Evolutionary conservation across 495 filamentous ascomycete genomes (phyloP).

Genomic region (Xylaria cubensis): DNA sequence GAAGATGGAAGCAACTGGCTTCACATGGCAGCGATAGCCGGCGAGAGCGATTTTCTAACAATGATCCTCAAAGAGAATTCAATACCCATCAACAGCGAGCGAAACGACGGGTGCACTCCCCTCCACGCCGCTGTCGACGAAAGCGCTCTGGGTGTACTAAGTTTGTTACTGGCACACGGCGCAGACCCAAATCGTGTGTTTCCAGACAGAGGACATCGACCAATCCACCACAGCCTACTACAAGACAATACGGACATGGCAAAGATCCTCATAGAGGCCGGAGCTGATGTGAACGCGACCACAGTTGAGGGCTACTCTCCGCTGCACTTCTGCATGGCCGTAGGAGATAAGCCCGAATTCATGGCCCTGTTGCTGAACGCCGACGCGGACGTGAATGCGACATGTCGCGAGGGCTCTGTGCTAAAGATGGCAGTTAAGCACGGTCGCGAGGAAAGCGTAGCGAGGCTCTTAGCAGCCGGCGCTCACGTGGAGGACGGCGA

Average conservation of each 20-base stretch:
- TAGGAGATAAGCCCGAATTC: background rate
- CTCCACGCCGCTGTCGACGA: background rate
- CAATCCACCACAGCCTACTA: background rate
- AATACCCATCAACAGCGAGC: background rate
- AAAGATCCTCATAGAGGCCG: background rate
- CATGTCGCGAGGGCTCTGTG: background rate
- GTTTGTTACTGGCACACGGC: background rate
- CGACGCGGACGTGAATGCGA: background rate
- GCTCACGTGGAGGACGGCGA: background rate
- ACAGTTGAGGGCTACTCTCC: background rate
- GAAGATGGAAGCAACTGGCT: constrained; percentile 1
- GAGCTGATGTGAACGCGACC: background rate
- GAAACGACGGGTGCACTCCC: background rate
- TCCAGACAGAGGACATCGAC: background rate
- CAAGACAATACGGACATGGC: background rate
- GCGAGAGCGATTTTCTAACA: background rate
- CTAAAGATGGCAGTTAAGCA: background rate
- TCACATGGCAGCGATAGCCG: background rate
- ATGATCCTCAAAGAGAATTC: background rate
- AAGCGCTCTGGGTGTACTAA: background rate
- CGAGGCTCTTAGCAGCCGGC: background rate
- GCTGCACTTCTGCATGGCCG: constrained; percentile 3
- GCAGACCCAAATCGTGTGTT: constrained; percentile 5
- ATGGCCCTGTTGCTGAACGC: background rate
- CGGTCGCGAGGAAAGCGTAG: background rate